Conservation (phyloP, 2,329 filamentous ascomycete species). For the Microdochium bolleyi region DNA sequence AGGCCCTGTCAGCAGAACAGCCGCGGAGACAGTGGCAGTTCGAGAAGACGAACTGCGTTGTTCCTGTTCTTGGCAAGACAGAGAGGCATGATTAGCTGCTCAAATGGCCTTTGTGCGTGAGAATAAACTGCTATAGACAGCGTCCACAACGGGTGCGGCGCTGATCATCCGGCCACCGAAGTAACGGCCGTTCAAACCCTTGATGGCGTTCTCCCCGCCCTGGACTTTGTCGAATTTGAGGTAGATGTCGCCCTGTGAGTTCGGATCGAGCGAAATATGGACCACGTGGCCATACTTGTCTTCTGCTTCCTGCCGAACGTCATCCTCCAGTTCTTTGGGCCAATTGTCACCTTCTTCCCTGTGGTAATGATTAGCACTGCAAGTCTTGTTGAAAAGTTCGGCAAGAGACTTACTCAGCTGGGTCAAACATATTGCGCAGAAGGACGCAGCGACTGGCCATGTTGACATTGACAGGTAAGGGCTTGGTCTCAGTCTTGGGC, state of each 20-base stretch:
- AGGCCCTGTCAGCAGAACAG: neutral
- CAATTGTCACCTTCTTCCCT: slow-evolving; percentile 83
- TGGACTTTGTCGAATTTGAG: slow-evolving; percentile 96
- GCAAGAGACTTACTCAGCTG: slow-evolving; percentile 66
- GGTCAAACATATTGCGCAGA: slow-evolving; percentile 92
- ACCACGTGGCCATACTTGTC: slow-evolving; percentile 95
- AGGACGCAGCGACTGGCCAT: slow-evolving; percentile 91
- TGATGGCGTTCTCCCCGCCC: slow-evolving; percentile 94
- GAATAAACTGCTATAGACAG: slow-evolving; percentile 96
- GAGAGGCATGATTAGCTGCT: slow-evolving; percentile 40
- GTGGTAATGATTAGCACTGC: slow-evolving; percentile 20
- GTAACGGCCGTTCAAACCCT: slow-evolving; percentile 92
- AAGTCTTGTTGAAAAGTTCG: neutral
- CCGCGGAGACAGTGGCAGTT: neutral
- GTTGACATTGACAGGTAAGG: slow-evolving; percentile 77
- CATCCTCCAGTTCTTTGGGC: slow-evolving; percentile 90
- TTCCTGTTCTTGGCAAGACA: neutral
- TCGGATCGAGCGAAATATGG: slow-evolving; percentile 90
- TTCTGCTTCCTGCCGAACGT: slow-evolving; percentile 88
- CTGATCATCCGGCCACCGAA: slow-evolving; percentile 92
- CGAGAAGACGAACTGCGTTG: neutral
- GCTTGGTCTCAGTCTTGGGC: slow-evolving; percentile 71
- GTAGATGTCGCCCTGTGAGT: slow-evolving; percentile 93
- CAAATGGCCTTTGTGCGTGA: slow-evolving; percentile 76
- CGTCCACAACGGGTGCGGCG: slow-evolving; percentile 92